phyloP scores from a whole-genome alignment of 2,329 filamentous ascomycete genomes.

The Diaporthe destruens region DNA sequence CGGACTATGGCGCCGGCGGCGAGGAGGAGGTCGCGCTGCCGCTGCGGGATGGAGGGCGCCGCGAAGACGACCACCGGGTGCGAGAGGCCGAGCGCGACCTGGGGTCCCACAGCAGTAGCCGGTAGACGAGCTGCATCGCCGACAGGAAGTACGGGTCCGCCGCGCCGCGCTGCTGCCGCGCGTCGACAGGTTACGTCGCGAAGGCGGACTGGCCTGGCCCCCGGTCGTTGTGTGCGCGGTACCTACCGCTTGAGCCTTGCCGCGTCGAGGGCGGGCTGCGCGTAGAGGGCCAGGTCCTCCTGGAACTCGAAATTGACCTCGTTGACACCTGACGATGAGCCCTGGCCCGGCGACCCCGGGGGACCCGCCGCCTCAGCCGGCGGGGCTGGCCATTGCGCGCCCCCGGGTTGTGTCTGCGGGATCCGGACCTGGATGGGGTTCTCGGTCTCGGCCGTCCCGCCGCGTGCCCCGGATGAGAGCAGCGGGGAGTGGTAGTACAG shows the following conservation, averaged over 20 bases:
- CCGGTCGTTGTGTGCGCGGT: conserved; percentile 39
- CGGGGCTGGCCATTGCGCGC: conserved; percentile 12
- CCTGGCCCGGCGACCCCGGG: not conserved
- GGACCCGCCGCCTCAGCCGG: conserved; percentile 13
- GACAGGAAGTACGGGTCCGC: conserved; percentile 42
- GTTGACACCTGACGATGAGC: conserved; percentile 32
- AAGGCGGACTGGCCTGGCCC: conserved; percentile 38
- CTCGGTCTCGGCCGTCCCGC: not conserved
- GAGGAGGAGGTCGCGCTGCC: conserved; percentile 40
- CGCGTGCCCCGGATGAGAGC: conserved; percentile 23
- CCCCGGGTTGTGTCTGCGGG: not conserved
- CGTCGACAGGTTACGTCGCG: conserved; percentile 41
- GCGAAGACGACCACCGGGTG: conserved; percentile 40
- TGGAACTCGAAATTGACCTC: conserved; percentile 40
- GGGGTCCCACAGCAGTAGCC: conserved; percentile 40
- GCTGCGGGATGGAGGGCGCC: conserved; percentile 40
- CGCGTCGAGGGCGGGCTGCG: conserved; percentile 33
- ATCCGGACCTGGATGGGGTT: conserved; percentile 28
- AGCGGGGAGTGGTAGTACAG: conserved; percentile 38
- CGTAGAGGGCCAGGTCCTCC: conserved; percentile 36
- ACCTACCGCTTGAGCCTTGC: conserved; percentile 39
- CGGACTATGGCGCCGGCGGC: conserved; percentile 39
- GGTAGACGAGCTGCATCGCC: conserved; percentile 41
- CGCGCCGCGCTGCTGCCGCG: conserved; percentile 38
- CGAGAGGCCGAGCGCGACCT: conserved; percentile 34